These are phyloP conservation scores for Mycena epipterygia DNA, from an alignment of 768 basidiomycete genomes.

Conservation along the genomic window DNA sequence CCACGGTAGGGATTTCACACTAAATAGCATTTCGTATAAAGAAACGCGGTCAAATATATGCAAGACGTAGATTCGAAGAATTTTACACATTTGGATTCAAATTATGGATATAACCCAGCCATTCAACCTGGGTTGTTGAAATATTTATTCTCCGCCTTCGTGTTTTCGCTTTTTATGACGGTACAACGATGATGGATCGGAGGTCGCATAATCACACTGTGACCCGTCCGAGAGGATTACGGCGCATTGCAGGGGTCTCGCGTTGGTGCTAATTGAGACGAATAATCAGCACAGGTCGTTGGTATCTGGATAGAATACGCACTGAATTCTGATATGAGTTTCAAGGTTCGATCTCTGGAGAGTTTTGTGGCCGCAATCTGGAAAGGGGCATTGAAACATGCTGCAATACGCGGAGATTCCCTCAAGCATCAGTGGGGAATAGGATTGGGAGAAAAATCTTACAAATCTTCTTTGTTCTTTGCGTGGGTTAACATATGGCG, in stretches of 20 bases:
- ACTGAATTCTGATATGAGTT: slow-evolving; percentile 49
- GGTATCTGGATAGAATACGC: slow-evolving; percentile 13
- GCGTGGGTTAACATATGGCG: slow-evolving; percentile 33
- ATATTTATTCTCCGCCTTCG: slow-evolving; percentile 5
- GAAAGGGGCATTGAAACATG: slow-evolving; percentile 43
- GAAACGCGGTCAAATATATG: too few relatives aligned
- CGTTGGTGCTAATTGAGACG: slow-evolving; percentile 40
- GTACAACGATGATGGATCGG: slow-evolving; percentile 47
- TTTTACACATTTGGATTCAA: not conserved
- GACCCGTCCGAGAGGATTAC: slow-evolving; percentile 20
- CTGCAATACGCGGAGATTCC: slow-evolving; percentile 23
- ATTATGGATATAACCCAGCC: too few relatives aligned
- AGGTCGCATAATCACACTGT: slow-evolving; percentile 42
- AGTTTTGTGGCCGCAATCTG: slow-evolving; percentile 43
- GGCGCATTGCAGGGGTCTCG: slow-evolving; percentile 44
- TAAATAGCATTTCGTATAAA: too few relatives aligned
- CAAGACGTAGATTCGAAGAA: too few relatives aligned
- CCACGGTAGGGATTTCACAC: too few relatives aligned
- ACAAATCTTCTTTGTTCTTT: slow-evolving; percentile 38
- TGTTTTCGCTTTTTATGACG: slow-evolving; percentile 48
- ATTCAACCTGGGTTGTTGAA: too few relatives aligned
- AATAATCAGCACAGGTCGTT: not conserved
- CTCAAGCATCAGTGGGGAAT: not conserved
- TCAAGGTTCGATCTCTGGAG: slow-evolving; percentile 49
- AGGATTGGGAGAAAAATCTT: not conserved